These are phyloP conservation scores for Penicillium sp. DNA, from an alignment of 2,329 filamentous ascomycete species.

Conservation along the genomic window DNA sequence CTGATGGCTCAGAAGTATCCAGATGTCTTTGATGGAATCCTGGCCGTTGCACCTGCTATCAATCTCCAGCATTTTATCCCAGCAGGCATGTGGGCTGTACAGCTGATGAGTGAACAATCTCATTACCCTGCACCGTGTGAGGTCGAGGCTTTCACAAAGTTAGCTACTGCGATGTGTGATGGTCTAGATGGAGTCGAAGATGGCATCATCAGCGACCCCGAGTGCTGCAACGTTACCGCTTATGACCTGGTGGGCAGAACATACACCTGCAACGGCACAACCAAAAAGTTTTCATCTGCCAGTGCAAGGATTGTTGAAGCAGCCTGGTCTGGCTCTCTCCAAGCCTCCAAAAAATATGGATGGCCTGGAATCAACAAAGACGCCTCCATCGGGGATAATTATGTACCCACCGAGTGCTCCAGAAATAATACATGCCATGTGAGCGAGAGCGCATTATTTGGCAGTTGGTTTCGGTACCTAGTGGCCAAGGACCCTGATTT, in stretches of 20 bases:
- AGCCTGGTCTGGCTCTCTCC: conserved; percentile 27
- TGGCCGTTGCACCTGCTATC: not conserved
- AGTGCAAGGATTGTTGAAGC: conserved; percentile 31
- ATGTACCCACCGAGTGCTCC: conserved; percentile 28
- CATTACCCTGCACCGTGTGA: conserved; percentile 36
- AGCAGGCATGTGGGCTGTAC: conserved; percentile 28
- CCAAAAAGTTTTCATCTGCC: conserved; percentile 24
- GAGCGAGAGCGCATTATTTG: conserved; percentile 33
- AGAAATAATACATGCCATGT: conserved; percentile 26
- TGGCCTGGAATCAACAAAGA: not conserved
- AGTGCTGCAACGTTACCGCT: conserved; percentile 31
- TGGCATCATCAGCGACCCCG: conserved; percentile 23
- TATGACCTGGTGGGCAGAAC: conserved; percentile 19
- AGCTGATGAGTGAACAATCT: conserved; percentile 26
- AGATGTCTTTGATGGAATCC: conserved; percentile 21
- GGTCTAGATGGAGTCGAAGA: conserved; percentile 35
- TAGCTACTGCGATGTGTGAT: conserved; percentile 43
- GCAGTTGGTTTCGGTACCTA: conserved; percentile 41
- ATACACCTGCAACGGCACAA: conserved; percentile 21
- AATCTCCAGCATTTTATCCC: conserved; percentile 14
- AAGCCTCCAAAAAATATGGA: not conserved
- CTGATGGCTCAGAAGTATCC: conserved; percentile 56
- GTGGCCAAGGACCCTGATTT: conserved; percentile 37
- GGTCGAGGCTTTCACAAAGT: conserved; percentile 38
- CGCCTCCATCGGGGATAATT: not conserved